Base-by-base conservation (phyloP, 2,329 filamentous ascomycete genomes). In the Penicillium sp. region DNA sequence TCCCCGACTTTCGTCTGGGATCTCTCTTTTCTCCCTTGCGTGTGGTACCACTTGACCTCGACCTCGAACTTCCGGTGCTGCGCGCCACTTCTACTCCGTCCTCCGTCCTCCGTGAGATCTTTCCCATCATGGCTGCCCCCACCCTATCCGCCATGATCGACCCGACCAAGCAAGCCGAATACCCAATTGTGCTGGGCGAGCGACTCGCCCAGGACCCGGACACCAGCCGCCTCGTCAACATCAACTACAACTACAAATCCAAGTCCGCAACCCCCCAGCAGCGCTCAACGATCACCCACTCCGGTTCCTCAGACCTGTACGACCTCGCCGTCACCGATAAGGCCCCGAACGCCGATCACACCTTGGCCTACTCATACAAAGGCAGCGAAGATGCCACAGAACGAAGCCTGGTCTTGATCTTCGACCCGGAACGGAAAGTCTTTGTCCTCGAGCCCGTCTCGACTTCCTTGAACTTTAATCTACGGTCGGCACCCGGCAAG, bases 381-480 rank as follows among this genome's bases (percentile, higher is more conserved):
- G 75, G 75, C 38, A 75, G 73, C 45, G 70, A 76, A 31, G 74
- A 75, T 52, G 70, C 74, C 2, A 63, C 69, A 32, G 67, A 70
- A 32, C 70, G 66, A 49, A 71, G 70, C 45, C 62, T 78, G 45
- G 77, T 82, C 9, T 81, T 96, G 48, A 83, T 93, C 54, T 94
- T 93, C 68, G 90, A 96, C 71, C 81, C 87, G 8, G 78, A 81
- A 16, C 86, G 85, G 49, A 86, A 93, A 67, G 87, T 83, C 52
- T 94, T 94, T 62, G 86, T 94, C 27, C 81, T 97, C 51, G 91
- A 97, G 76, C 86, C 86, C 48, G 79, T 97, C 51, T 85, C 91
- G 68, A 88, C 87, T n/a, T 86, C 87, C 38, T 89, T 96, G 74
- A 87, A 91, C 67, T 92, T 96, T 87, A 97, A 96, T 72, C 76